Percentiles rank a stretch among this genome's conserved stretches.
Conservation (phyloP, 345 rosid genomes). For the Dimocarpus longan region DNA sequence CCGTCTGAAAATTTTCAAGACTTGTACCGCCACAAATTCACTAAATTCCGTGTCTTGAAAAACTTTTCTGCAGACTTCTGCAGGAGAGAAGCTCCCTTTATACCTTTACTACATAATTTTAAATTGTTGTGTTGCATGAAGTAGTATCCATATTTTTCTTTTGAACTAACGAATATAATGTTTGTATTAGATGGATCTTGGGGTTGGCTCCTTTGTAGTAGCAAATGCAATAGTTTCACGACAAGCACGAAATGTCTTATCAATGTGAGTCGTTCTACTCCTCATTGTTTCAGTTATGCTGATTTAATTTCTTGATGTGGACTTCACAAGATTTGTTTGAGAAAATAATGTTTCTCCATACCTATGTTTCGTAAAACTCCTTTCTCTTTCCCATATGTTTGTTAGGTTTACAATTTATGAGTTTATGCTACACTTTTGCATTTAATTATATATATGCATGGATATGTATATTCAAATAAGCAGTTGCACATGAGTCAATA, state of each 20-base stretch:
- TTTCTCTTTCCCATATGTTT: background rate
- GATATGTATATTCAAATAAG: background rate
- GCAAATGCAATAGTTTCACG: constrained; percentile 79
- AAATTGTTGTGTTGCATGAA: constrained; percentile 1
- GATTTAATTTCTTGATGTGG: background rate
- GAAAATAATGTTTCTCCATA: constrained; percentile 1
- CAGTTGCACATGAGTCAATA: background rate
- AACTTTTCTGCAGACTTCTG: background rate
- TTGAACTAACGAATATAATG: constrained; percentile 3
- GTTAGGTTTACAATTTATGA: background rate
- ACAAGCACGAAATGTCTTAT: constrained; percentile 69
- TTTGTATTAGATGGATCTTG: constrained; percentile 84
- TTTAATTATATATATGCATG: background rate
- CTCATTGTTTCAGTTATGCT: constrained; percentile 13
- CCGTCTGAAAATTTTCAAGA: background rate
- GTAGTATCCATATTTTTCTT: background rate
- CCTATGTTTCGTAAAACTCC: background rate
- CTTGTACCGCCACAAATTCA: background rate
- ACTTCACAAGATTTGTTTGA: background rate
- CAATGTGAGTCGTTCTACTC: constrained; percentile 45
- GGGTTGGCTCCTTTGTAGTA: constrained; percentile 90
- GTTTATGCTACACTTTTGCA: background rate
- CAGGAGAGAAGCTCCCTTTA: background rate
- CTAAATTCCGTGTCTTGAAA: background rate
- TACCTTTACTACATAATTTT: background rate